Percentiles rank a stretch among this genome's conserved stretches.
Evolutionary conservation across 2,329 filamentous ascomycete species (phyloP).

Genomic region (Hymenoscyphus albidus): DNA sequence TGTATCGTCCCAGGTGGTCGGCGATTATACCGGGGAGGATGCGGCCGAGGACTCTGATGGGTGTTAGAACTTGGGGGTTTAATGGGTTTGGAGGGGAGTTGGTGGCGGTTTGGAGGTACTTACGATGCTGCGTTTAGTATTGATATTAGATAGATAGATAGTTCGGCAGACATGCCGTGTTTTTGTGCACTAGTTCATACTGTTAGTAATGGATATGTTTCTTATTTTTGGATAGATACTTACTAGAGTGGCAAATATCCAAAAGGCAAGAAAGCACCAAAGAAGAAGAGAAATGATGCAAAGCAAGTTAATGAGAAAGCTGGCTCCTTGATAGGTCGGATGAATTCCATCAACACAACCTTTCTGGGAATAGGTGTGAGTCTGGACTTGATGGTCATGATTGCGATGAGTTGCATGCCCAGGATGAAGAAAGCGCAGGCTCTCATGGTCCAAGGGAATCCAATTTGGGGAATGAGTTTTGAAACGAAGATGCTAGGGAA

Average conservation of each 20-base stretch:
- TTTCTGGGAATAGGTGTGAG: constrained; percentile 40
- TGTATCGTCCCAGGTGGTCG: constrained; percentile 52
- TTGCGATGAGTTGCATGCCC: constrained; percentile 48
- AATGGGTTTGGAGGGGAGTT: not conserved
- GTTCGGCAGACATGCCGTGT: constrained; percentile 44
- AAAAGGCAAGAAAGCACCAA: constrained; percentile 52
- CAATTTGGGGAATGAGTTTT: constrained; percentile 48
- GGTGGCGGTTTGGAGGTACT: constrained; percentile 7
- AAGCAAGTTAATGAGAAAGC: constrained; percentile 38
- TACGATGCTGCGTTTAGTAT: constrained; percentile 49
- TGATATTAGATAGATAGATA: constrained; percentile 50
- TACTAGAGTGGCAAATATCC: constrained; percentile 41
- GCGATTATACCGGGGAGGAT: constrained; percentile 51
- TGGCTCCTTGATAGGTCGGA: constrained; percentile 38
- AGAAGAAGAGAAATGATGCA: constrained; percentile 44
- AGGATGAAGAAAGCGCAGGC: constrained; percentile 54
- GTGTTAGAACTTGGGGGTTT: constrained; percentile 13
- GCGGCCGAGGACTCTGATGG: constrained; percentile 48
- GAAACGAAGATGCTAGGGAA: constrained; percentile 49
- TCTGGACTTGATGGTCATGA: constrained; percentile 49
- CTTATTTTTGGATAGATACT: constrained; percentile 10
- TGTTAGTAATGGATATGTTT: constrained; percentile 9
- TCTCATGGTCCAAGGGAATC: constrained; percentile 56
- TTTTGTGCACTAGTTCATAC: constrained; percentile 39
- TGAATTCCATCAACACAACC: constrained; percentile 35